Base-by-base conservation (phyloP, 495 filamentous ascomycete species). In the Aspergillus conjunctus region DNA sequence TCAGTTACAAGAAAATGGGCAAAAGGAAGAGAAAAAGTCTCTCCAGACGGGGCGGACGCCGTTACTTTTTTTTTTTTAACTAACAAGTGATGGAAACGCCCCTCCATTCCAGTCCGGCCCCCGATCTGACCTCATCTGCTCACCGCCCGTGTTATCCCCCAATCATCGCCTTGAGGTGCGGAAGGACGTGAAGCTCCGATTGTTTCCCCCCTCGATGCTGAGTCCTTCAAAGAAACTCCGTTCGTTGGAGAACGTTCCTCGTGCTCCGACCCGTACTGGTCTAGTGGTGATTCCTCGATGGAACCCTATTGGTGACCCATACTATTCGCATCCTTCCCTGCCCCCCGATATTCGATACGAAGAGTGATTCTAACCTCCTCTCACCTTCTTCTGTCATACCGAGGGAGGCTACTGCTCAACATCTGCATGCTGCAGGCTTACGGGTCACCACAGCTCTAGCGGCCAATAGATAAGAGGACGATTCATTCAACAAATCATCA, bases 121-220 rank as follows among this genome's bases (percentile, higher is more conserved):
- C 58, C 50, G 51, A 54, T 60, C 51, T 54, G 48, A 46, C 41
- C 33, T 53, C 48, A 51, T 12, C n/a, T 11, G 4, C 59, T 56
- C 44, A 61, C 59, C 59, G 59, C 59, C 52, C 17, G 31, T 20
- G 14, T 3, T 20, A 10, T n/a, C 41, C 33, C 12, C 59, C 59
- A 61, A 45, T 56, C 51, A 56, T 14, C 10, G 17, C 26, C 51
- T 17, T 26, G 17, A 10, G 26, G 5, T 26, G 37, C 9, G 7
- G 37, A 14, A 11, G 11, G 3, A n/a, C 37, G 6, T 41, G 5
- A 9, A 41, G 1, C 9, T 41, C 11, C 37, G 37, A 14, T 14
- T n/a, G 37, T n/a, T 41, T 41, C 37, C 37, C 37, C 37, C 37
- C 15, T 41, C 37, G n/a, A n/a, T n/a, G n/a, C n/a, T n/a, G n/a